Evolutionary conservation across 306 rosid species (phyloP).

Genomic region (Arachis stenosperma): DNA sequence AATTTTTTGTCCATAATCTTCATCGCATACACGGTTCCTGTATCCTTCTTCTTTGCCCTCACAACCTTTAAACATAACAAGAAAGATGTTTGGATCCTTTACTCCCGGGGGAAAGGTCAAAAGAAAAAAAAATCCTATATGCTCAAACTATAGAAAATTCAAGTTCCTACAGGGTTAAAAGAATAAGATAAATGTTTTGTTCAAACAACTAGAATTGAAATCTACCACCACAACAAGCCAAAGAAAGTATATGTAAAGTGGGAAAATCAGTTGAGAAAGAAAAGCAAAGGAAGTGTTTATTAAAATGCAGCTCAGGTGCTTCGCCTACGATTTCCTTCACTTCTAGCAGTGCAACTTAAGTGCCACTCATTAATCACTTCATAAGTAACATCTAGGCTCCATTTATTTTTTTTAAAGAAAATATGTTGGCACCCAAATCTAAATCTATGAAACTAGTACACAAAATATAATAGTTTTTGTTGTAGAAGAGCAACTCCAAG

Average conservation of each 20-base stretch:
- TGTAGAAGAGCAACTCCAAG: too few species aligned
- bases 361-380: not conserved
- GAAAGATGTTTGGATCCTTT: constrained; percentile 31
- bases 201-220: constrained; percentile 18
- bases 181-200: not conserved
- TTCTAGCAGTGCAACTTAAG: constrained; percentile 22
- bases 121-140: not conserved
- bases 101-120: not conserved
- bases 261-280: constrained; percentile 9
- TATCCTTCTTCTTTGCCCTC: constrained; percentile 97
- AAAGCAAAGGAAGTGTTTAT: not conserved
- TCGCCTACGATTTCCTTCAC: constrained; percentile 8
- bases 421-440: not conserved
- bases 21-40: constrained; percentile 87
- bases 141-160: constrained; percentile 11
- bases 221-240: constrained; percentile 25
- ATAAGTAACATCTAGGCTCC: not conserved
- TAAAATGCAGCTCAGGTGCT: not conserved
- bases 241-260: constrained; percentile 11
- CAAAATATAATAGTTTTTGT: not conserved
- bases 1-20: constrained; percentile 99
- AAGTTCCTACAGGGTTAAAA: constrained; percentile 23
- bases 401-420: constrained; percentile 7
- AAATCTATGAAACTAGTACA: constrained; percentile 15
- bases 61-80: constrained; percentile 68